Percentiles rank a stretch among this genome's conserved stretches.
phyloP scores from a whole-genome alignment of 192 early-diverging fungal species.

The Globomyces pollinis-pini region DNA sequence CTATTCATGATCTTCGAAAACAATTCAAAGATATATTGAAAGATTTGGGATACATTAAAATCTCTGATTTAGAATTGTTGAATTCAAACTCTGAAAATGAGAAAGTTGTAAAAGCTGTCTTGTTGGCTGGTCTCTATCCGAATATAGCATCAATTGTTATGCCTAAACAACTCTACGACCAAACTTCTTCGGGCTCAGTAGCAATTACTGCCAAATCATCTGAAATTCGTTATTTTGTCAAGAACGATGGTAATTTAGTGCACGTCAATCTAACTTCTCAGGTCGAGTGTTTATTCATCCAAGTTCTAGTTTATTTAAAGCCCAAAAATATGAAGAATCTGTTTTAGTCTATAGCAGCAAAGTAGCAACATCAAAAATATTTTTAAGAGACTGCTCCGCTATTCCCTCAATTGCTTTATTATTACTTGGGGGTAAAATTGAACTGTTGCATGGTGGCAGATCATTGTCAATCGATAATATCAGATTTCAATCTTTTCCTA shows the following conservation, averaged over 20 bases:
- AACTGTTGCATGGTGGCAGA: slow-evolving; percentile 61
- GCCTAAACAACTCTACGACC: slow-evolving; percentile 67
- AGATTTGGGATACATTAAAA: slow-evolving; percentile 54
- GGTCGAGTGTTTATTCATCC: slow-evolving; percentile 80
- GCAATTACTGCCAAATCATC: slow-evolving; percentile 60
- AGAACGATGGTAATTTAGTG: slow-evolving; percentile 36
- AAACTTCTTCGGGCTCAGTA: slow-evolving; percentile 63
- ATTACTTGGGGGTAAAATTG: slow-evolving; percentile 75
- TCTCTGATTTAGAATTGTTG: slow-evolving; percentile 26
- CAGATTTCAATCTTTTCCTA: slow-evolving; percentile 57
- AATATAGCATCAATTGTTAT: slow-evolving; percentile 64
- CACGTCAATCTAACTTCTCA: slow-evolving; percentile 8
- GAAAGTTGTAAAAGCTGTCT: slow-evolving; percentile 60
- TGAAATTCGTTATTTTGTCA: slow-evolving; percentile 65
- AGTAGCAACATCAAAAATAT: slow-evolving; percentile 60
- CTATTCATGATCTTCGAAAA: slow-evolving; percentile 48
- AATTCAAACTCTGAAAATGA: slow-evolving; percentile 53
- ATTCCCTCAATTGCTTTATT: slow-evolving; percentile 64
- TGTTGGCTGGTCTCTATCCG: slow-evolving; percentile 81
- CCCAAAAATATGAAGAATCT: slow-evolving; percentile 49
- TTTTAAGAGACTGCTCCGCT: slow-evolving; percentile 56
- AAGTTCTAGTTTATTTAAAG: slow-evolving; percentile 62
- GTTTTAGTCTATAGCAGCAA: slow-evolving; percentile 65
- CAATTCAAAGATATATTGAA: slow-evolving; percentile 55
- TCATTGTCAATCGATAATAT: slow-evolving; percentile 56